phyloP scores from a whole-genome alignment of 2,329 filamentous ascomycete species.

The Penicillium sp. region DNA sequence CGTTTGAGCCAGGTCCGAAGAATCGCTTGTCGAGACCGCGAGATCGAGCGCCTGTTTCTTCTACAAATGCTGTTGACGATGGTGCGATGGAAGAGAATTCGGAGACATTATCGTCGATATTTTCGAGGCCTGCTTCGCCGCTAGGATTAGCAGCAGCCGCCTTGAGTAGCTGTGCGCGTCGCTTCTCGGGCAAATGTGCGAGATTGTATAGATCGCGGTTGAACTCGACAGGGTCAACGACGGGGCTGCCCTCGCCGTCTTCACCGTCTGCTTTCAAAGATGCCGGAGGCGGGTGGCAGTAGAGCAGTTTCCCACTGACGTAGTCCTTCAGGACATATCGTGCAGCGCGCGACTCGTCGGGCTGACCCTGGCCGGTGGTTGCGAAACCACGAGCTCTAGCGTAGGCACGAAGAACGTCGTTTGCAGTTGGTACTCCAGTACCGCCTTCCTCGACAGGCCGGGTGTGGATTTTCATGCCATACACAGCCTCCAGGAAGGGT shows the following conservation, averaged over 20 bases:
- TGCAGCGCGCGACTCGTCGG: conserved; percentile 88
- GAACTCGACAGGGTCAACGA: conserved; percentile 70
- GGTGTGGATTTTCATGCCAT: conserved; percentile 83
- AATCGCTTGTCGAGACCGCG: conserved; percentile 80
- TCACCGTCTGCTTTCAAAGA: conserved; percentile 38
- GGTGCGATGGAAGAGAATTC: conserved; percentile 15
- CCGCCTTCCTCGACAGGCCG: conserved; percentile 87
- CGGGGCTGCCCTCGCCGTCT: conserved; percentile 29
- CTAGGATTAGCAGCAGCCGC: conserved; percentile 40
- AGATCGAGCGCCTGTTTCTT: conserved; percentile 64
- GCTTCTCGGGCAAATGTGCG: conserved; percentile 74
- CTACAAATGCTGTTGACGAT: conserved; percentile 33
- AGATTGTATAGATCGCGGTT: conserved; percentile 86
- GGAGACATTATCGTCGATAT: conserved; percentile 7
- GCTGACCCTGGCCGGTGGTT: conserved; percentile 82
- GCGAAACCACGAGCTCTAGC: conserved; percentile 86
- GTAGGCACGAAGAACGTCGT: conserved; percentile 81
- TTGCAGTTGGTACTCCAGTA: conserved; percentile 76
- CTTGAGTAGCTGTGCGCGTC: conserved; percentile 57
- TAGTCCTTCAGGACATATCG: conserved; percentile 93
- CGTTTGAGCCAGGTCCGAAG: conserved; percentile 63
- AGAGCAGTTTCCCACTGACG: conserved; percentile 91
- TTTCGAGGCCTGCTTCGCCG: conserved; percentile 30
- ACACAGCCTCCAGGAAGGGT: conserved; percentile 83
- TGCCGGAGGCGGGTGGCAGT: conserved; percentile 76